Evolutionary conservation across 2,329 filamentous ascomycete genomes (phyloP).

Genomic region (Nemania serpens): DNA sequence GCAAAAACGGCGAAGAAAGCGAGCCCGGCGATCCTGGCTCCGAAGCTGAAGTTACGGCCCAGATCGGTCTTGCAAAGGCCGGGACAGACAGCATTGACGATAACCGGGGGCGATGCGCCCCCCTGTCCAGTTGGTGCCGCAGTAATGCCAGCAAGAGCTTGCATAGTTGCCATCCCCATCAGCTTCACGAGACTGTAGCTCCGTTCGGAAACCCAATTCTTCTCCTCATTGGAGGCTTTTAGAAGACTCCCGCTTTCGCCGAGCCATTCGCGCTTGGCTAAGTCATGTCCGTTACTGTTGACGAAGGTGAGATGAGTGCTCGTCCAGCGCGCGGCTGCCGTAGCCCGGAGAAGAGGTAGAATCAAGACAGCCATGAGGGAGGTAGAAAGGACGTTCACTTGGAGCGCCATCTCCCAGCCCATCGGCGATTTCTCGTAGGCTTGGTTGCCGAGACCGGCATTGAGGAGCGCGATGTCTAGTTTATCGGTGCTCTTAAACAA

Average conservation of each 20-base stretch:
- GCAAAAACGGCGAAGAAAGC: not conserved
- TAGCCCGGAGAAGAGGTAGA: conserved; percentile 7
- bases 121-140: not conserved
- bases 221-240: not conserved
- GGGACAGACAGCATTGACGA: not conserved
- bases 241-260: not conserved
- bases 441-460: conserved; percentile 25
- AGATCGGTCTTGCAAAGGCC: conserved; percentile 3
- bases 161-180: not conserved
- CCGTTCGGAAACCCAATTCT: not conserved
- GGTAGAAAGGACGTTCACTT: conserved; percentile 28
- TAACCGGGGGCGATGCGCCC: too few relatives aligned
- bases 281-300: not conserved
- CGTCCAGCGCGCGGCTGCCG: not conserved
- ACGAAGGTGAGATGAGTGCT: not conserved
- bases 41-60: not conserved
- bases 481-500: conserved; percentile 7
- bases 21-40: not conserved
- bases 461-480: conserved; percentile 27
- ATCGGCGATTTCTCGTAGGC: conserved; percentile 6
- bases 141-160: not conserved
- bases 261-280: not conserved
- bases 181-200: not conserved
- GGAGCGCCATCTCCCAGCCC: conserved; percentile 19
- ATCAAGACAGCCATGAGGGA: conserved; percentile 27